Conservation (phyloP, 108 stramenopile genomes). For the Cylindrotheca fusiformis region DNA sequence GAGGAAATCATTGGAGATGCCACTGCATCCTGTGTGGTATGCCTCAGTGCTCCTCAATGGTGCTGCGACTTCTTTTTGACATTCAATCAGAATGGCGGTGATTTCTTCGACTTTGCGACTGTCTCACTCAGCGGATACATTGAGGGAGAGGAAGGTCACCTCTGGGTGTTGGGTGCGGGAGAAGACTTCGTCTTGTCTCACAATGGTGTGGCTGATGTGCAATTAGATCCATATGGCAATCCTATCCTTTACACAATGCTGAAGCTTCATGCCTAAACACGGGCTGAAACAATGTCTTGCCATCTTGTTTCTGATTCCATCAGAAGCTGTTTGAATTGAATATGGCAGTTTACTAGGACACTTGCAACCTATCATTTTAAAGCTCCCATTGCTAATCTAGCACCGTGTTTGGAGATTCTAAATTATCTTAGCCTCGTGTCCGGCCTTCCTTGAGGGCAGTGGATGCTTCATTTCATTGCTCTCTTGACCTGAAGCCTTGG, state of each 20-base stretch:
- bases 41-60: not conserved
- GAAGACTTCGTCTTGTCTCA: constrained; percentile 1
- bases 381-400: too few species aligned
- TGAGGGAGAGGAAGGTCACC: constrained; percentile 18
- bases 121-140: constrained; percentile 13
- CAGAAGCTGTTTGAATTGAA: too few species aligned
- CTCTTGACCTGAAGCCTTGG: too few species aligned
- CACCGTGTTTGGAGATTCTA: too few species aligned
- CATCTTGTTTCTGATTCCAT: too few species aligned
- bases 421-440: too few species aligned
- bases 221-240: constrained; percentile 26
- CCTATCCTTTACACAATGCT: constrained; percentile 25
- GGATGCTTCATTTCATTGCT: too few species aligned
- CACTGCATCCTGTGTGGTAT: constrained; percentile 9
- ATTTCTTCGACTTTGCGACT: constrained; percentile 8
- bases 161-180: constrained; percentile 25
- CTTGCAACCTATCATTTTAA: too few species aligned
- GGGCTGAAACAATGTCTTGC: too few species aligned
- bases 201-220: constrained; percentile 10
- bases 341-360: too few species aligned
- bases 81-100: constrained; percentile 15
- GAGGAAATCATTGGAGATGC: constrained; percentile 5
- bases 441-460: too few species aligned
- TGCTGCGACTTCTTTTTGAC: constrained; percentile 20
- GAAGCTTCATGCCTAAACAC: constrained; percentile 12